Conservation (phyloP, 192 early-diverging fungal genomes). For the Linnemannia schmuckeri region DNA sequence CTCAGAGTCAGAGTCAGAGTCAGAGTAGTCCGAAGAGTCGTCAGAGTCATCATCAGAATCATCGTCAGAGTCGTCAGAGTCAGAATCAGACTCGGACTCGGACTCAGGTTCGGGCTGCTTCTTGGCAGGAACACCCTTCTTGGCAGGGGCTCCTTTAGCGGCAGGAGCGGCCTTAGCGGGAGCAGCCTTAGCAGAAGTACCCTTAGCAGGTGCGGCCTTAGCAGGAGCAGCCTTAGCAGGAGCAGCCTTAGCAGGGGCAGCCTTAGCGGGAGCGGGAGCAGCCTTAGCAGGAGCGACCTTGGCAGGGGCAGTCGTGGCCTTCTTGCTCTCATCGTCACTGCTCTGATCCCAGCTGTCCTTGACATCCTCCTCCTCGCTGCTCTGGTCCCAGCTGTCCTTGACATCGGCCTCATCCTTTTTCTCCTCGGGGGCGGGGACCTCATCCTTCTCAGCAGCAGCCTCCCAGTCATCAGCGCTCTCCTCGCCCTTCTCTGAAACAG, state of each 20-base stretch:
- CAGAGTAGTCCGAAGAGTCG: conserved; percentile 59
- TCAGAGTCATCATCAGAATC: conserved; percentile 63
- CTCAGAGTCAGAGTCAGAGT: conserved; percentile 71
- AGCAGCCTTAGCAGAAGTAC: conserved; percentile 41
- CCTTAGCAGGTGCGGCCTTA: conserved; percentile 38
- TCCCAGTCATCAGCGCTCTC: conserved; percentile 36
- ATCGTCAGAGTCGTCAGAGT: conserved; percentile 60
- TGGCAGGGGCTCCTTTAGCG: conserved; percentile 46
- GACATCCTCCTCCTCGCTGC: conserved; percentile 67
- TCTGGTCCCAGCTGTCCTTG: conserved; percentile 65
- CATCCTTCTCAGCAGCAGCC: conserved; percentile 63
- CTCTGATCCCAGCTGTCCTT: conserved; percentile 69
- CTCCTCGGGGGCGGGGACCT: conserved; percentile 55
- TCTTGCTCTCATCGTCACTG: conserved; percentile 56
- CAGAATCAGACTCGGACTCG: conserved; percentile 20
- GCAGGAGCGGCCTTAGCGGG: conserved; percentile 35
- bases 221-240: conserved; percentile 47
- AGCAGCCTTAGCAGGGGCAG: conserved; percentile 44
- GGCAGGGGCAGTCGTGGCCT: conserved; percentile 44
- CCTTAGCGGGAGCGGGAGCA: conserved; percentile 35
- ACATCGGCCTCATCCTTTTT: conserved; percentile 70
- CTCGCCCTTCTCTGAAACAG: conserved; percentile 62
- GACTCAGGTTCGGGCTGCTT: conserved; percentile 34
- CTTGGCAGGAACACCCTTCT: conserved; percentile 53
- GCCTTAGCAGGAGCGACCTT: conserved; percentile 21